Conservation (phyloP, 192 early-diverging fungal species). For the Backusella morwellensis region DNA sequence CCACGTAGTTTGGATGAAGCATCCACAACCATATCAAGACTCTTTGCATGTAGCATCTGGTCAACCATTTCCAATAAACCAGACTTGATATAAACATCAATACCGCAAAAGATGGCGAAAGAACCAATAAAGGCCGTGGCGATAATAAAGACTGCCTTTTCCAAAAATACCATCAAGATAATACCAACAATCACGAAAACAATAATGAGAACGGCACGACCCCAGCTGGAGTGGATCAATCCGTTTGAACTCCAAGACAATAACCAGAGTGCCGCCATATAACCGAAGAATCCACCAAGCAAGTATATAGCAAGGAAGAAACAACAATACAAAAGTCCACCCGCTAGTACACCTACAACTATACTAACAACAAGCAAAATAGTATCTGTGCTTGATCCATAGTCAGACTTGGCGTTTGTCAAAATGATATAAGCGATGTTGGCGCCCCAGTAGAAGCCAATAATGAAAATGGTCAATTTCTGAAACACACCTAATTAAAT, state of each 20-base stretch:
- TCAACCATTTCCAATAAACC: conserved; percentile 66
- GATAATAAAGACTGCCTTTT: conserved; percentile 65
- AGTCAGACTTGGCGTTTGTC: conserved; percentile 42
- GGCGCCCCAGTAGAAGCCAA: conserved; percentile 70
- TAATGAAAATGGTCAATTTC: conserved; percentile 66
- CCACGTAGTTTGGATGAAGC: conserved; percentile 56
- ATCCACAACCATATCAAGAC: conserved; percentile 15
- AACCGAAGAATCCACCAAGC: conserved; percentile 79
- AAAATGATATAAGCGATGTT: conserved; percentile 50
- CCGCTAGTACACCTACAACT: conserved; percentile 64
- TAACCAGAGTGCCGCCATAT: conserved; percentile 69
- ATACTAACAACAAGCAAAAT: conserved; percentile 60
- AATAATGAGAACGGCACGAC: conserved; percentile 71
- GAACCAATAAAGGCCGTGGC: conserved; percentile 77
- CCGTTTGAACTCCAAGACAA: conserved; percentile 61
- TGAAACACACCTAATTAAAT: conserved; percentile 29
- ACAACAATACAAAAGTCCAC: conserved; percentile 62
- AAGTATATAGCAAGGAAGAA: conserved; percentile 72
- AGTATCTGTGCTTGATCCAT: conserved; percentile 40
- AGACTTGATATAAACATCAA: conserved; percentile 79
- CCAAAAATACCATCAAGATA: conserved; percentile 61
- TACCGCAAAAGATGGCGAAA: conserved; percentile 74
- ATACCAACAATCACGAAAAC: conserved; percentile 59
- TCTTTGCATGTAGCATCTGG: conserved; percentile 50
- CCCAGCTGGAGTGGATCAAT: conserved; percentile 59